These are phyloP conservation scores for Bertia moriformis DNA, from an alignment of 2,329 filamentous ascomycete genomes.

Conservation along the genomic window DNA sequence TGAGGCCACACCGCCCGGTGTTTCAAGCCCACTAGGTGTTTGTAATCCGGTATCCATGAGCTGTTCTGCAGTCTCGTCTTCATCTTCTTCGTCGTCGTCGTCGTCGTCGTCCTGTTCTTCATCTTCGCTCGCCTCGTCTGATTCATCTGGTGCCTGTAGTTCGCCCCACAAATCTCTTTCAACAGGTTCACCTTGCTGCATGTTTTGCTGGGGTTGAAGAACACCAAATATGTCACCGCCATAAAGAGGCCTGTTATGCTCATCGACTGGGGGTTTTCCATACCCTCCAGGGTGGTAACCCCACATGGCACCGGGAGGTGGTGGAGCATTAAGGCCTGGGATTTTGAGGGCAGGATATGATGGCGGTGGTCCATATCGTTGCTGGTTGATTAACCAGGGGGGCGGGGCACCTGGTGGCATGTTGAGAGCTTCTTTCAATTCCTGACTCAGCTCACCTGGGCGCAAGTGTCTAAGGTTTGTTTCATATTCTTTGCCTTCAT, in stretches of 20 bases:
- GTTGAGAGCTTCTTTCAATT: slow-evolving; percentile 79
- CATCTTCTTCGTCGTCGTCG: slow-evolving; percentile 45
- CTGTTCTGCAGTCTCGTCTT: too few relatives aligned
- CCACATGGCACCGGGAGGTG: slow-evolving; percentile 79
- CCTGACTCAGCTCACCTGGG: slow-evolving; percentile 78
- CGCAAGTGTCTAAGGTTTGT: slow-evolving; percentile 83
- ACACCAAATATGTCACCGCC: slow-evolving; percentile 86
- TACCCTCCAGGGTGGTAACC: slow-evolving; percentile 91
- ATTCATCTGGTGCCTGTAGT: slow-evolving; percentile 64
- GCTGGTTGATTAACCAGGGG: slow-evolving; percentile 94
- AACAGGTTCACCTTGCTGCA: slow-evolving; percentile 54
- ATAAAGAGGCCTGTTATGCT: slow-evolving; percentile 79
- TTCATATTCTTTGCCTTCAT: slow-evolving; percentile 96
- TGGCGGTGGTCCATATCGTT: slow-evolving; percentile 81
- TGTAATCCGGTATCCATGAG: slow-evolving; percentile 51
- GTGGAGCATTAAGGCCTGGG: slow-evolving; percentile 82
- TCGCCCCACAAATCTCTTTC: slow-evolving; percentile 89
- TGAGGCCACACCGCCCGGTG: slow-evolving; percentile 67
- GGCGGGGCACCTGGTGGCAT: slow-evolving; percentile 87
- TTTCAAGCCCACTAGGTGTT: slow-evolving; percentile 65
- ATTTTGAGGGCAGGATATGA: slow-evolving; percentile 94
- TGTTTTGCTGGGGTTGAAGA: slow-evolving; percentile 13
- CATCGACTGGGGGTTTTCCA: slow-evolving; percentile 89
- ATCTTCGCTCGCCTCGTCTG: slow-evolving; percentile 45
- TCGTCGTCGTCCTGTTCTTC: slow-evolving; percentile 63